Evolutionary conservation across 2,329 filamentous ascomycete genomes (phyloP), one percentile per base, ranked within the genome.

Genomic region (Claviceps quebecensis): DNA sequence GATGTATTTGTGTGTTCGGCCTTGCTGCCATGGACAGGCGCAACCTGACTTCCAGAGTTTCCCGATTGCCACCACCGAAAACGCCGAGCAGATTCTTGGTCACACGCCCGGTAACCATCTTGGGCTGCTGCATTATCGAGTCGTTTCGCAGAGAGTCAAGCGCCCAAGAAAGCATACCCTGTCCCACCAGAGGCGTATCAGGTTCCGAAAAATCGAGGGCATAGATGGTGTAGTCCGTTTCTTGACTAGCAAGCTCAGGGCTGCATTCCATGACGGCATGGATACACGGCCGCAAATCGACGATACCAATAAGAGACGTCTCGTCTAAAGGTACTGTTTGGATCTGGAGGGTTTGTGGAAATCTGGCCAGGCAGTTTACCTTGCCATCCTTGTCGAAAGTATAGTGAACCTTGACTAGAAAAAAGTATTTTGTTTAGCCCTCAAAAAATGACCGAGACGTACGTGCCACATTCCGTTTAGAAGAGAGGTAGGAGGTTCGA

Each of bases 201-300:
- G 87, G 86, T 69, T 98, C 93, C 13, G 93, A 96, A 67, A 91
- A 97, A 67, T 98, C 93, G 71, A 88, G 87, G 34, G 91, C 89
- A 68, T 98, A 98, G 52, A 98, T 83, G n/a, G 89, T 93, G 69
- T 93, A 98, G 69, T 98, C 90, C 67, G 79, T 70, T 70, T 69
- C 84, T 64, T 72, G 84, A 73, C 63, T 79, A 8, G 61, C 60
- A 45, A 98, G 77, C 69, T 98, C 93, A 39, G 93, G 93, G 64
- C 93, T 97, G 70, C 76, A 78, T 52, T 80, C 72, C 23, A 74
- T 71, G 54, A 98, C 84, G 52, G 90, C 87, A 65, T 91, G 83
- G 45, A 96, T 80, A 67, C 93, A 97, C 55, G 84, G 84, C 58
- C 84, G 84, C 50, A 97, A 74, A 66, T 96, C 89, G 57, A 96